Evolutionary conservation across 2,329 filamentous ascomycete genomes (phyloP).

Genomic region (Neonectria neomacrospora): DNA sequence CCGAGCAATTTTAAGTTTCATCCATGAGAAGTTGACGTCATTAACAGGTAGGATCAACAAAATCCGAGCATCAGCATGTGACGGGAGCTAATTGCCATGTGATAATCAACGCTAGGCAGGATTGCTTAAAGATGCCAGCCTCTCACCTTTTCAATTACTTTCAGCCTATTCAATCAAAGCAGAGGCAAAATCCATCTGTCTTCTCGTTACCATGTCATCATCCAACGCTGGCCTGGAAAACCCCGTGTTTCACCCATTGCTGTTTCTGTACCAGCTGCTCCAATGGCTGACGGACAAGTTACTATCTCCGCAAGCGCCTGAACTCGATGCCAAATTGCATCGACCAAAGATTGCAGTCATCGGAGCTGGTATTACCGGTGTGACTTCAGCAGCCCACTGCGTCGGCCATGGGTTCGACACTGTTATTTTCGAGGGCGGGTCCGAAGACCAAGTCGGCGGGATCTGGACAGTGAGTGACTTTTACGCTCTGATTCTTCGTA

Average conservation of each 20-base stretch:
- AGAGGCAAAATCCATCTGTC: neutral
- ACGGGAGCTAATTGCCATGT: neutral
- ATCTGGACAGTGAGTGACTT: constrained; percentile 76
- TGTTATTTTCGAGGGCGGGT: constrained; percentile 79
- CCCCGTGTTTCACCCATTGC: constrained; percentile 62
- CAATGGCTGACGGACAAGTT: constrained; percentile 73
- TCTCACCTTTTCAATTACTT: neutral
- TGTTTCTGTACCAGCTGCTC: constrained; percentile 71
- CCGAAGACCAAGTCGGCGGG: constrained; percentile 74
- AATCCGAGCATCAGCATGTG: neutral
- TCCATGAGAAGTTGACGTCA: constrained; percentile 24
- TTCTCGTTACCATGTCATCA: constrained; percentile 46
- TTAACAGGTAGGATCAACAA: neutral
- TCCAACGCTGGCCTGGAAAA: constrained; percentile 50
- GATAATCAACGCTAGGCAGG: neutral
- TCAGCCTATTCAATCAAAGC: neutral
- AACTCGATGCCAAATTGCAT: constrained; percentile 64
- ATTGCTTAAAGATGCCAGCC: neutral
- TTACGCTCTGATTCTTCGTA: neutral
- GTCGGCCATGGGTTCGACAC: constrained; percentile 89
- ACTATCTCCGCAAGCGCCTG: constrained; percentile 76
- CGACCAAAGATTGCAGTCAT: constrained; percentile 76
- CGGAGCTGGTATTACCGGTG: constrained; percentile 77
- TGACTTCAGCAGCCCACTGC: constrained; percentile 84
- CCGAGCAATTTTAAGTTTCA: neutral